A percentile compares a stretch with the other conserved stretches of the same genome.
Evolutionary conservation across 108 stramenopile species (phyloP).

Genomic region (Skeletonema potamos): DNA sequence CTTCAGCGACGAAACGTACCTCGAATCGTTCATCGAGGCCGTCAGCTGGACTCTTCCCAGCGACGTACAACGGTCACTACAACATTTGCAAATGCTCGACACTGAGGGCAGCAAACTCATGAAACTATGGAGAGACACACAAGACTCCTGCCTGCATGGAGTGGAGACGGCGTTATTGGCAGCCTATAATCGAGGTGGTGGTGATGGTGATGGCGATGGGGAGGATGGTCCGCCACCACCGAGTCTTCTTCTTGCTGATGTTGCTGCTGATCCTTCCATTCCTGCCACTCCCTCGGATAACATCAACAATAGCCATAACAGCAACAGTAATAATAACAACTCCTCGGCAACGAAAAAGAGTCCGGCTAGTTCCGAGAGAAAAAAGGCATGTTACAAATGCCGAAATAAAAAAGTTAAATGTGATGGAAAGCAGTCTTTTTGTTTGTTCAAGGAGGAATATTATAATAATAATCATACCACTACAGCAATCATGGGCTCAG

Average conservation of each 20-base stretch:
- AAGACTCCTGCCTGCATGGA: slow-evolving; percentile 22
- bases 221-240: not conserved
- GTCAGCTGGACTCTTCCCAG: slow-evolving; percentile 56
- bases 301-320: no score
- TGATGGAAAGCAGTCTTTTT: not conserved
- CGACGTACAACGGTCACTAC: slow-evolving; percentile 71
- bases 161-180: slow-evolving; percentile 20
- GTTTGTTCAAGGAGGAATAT: not conserved
- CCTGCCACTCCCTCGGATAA: not conserved
- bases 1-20: slow-evolving; percentile 71
- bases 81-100: slow-evolving; percentile 67
- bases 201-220: not conserved
- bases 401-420: slow-evolving; percentile 8
- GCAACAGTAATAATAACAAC: no score
- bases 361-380: slow-evolving; percentile 25
- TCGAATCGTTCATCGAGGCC: slow-evolving; percentile 79
- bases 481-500: not conserved
- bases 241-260: not conserved
- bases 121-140: slow-evolving; percentile 21
- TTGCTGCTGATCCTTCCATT: no score
- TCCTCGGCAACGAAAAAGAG: not conserved
- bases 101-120: slow-evolving; percentile 7
- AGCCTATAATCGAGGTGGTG: slow-evolving; percentile 4
- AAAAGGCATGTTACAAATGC: slow-evolving; percentile 5
- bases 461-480: not conserved